These are phyloP conservation scores for Clonostachys sp. DNA, from an alignment of 2,329 filamentous ascomycete species.

Conservation along the genomic window DNA sequence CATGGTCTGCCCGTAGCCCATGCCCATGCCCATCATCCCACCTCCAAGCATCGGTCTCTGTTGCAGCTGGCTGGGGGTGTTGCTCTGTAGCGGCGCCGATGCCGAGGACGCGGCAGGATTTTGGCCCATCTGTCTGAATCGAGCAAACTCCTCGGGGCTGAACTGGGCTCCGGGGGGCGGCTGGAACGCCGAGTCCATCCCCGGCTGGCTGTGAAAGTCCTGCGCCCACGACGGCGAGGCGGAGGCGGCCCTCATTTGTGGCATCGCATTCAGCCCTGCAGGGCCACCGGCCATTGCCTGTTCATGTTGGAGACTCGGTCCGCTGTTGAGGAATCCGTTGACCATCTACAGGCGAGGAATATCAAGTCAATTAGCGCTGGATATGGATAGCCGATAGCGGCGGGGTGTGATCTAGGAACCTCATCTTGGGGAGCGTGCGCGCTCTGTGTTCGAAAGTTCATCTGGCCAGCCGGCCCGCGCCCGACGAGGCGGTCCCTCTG, in stretches of 20 bases:
- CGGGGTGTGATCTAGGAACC: conserved; percentile 31
- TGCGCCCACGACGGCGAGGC: conserved; percentile 50
- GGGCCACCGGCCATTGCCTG: conserved; percentile 45
- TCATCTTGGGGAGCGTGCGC: conserved; percentile 71
- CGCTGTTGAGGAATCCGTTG: conserved; percentile 86
- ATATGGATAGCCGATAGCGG: not conserved
- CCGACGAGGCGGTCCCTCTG: conserved; percentile 87
- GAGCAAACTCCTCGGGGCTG: conserved; percentile 78
- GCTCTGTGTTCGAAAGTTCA: conserved; percentile 72
- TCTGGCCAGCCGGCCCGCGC: conserved; percentile 62
- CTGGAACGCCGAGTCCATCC: conserved; percentile 69
- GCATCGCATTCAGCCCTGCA: conserved; percentile 39
- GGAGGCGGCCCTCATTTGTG: conserved; percentile 47
- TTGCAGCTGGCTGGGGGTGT: conserved; percentile 42
- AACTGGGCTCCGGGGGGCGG: conserved; percentile 57
- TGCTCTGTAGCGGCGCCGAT: conserved; percentile 54
- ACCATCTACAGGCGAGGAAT: conserved; percentile 63
- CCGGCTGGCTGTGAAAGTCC: conserved; percentile 52
- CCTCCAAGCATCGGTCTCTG: conserved; percentile 59
- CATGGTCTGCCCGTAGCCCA: conserved; percentile 40
- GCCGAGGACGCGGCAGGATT: conserved; percentile 49
- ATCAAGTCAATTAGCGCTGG: not conserved
- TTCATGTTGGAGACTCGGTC: conserved; percentile 51
- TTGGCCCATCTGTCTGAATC: conserved; percentile 65
- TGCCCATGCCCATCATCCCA: conserved; percentile 44